phyloP scores from a whole-genome alignment of 345 rosid genomes.

The Triadica sebifera region DNA sequence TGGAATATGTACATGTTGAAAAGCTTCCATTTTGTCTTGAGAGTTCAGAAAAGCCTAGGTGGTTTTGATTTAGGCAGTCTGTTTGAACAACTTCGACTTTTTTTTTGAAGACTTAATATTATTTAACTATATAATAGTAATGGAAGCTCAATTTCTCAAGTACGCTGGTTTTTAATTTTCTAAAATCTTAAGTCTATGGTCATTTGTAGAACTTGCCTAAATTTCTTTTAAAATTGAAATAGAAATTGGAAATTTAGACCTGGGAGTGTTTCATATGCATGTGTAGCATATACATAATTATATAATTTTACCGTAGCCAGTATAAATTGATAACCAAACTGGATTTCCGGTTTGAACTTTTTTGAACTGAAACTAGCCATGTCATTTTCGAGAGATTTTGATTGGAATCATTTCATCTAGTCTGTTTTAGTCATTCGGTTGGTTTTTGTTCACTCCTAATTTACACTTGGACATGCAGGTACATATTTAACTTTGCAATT shows the following conservation, averaged over 20 bases:
- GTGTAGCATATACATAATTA: not conserved
- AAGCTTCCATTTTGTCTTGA: no score
- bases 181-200: not conserved
- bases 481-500: slow-evolving; percentile 61
- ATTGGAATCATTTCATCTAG: not conserved
- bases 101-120: no score
- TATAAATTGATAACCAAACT: not conserved
- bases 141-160: not conserved
- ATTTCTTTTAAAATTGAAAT: not conserved
- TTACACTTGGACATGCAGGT: slow-evolving; percentile 33
- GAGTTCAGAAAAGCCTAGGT: no score
- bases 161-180: not conserved
- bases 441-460: not conserved
- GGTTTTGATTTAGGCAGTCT: no score
- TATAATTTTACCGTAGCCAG: not conserved
- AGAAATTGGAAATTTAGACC: not conserved
- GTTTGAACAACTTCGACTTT: no score
- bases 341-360: not conserved
- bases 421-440: not conserved
- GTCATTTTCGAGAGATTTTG: not conserved
- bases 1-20: no score
- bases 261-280: not conserved
- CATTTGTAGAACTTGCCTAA: not conserved
- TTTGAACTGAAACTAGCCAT: not conserved
- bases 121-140: no score